These are phyloP conservation scores for Coccomyxa subellipsoidea DNA, from an alignment of 163 green algal genomes.

Conservation along the genomic window DNA sequence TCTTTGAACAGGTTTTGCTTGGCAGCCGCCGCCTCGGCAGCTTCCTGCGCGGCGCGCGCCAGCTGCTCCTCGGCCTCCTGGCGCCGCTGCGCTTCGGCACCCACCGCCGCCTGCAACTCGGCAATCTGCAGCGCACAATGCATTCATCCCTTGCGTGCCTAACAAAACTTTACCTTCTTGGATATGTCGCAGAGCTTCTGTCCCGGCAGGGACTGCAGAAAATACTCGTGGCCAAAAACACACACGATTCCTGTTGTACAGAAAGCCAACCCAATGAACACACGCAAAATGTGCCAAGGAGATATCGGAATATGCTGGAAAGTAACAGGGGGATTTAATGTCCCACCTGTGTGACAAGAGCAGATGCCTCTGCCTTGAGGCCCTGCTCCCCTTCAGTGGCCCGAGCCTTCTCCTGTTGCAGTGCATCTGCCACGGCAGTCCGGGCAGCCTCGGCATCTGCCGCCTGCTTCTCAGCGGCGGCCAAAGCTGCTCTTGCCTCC, in stretches of 20 bases:
- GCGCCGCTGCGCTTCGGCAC: not conserved
- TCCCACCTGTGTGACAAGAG: not conserved
- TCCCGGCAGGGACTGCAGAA: too few species aligned
- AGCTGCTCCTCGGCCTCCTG: not conserved
- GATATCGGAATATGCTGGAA: too few species aligned
- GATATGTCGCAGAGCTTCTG: too few species aligned
- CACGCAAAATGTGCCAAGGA: too few species aligned
- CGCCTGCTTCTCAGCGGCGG: not conserved
- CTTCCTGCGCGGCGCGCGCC: not conserved
- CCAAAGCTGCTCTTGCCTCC: not conserved
- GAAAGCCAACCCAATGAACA: too few species aligned
- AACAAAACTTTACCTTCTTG: too few species aligned
- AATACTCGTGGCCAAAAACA: too few species aligned
- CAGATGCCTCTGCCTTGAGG: not conserved
- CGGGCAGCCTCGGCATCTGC: not conserved
- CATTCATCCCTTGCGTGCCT: too few species aligned
- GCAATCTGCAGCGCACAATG: not conserved
- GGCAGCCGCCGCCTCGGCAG: not conserved
- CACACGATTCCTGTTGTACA: too few species aligned
- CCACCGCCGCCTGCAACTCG: not conserved
- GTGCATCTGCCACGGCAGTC: not conserved
- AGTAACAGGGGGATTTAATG: too few species aligned
- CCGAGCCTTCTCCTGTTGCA: not conserved
- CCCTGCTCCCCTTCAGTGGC: not conserved
- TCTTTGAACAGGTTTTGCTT: not conserved